Evolutionary conservation across 2,329 filamentous ascomycete genomes (phyloP).

Genomic region (Lasiodiplodia sp.): DNA sequence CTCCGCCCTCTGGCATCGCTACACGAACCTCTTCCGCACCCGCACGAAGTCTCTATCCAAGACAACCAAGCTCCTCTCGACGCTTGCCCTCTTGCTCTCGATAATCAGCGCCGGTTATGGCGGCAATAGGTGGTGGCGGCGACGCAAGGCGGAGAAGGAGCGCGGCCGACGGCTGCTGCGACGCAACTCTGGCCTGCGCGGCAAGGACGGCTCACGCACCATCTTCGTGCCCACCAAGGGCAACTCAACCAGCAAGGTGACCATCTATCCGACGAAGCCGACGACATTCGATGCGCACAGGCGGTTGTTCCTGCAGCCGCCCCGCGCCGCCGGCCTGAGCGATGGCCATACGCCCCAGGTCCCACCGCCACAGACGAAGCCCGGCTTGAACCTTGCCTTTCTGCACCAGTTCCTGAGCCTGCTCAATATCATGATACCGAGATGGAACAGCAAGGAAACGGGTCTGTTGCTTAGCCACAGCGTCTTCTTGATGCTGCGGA

Average conservation of each 20-base stretch:
- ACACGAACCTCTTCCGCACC: slow-evolving; percentile 56
- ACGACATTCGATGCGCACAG: slow-evolving; percentile 97
- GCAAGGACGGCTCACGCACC: slow-evolving; percentile 92
- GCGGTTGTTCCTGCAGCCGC: slow-evolving; percentile 89
- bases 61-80: slow-evolving; percentile 76
- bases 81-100: slow-evolving; percentile 75
- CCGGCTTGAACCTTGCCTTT: slow-evolving; percentile 93
- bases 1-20: slow-evolving; percentile 55
- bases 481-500: slow-evolving; percentile 87
- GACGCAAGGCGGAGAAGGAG: slow-evolving; percentile 77
- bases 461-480: slow-evolving; percentile 88
- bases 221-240: slow-evolving; percentile 91
- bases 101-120: slow-evolving; percentile 83
- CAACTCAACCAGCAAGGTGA: slow-evolving; percentile 85
- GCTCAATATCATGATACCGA: slow-evolving; percentile 95
- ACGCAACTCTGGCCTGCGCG: slow-evolving; percentile 89
- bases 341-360: slow-evolving; percentile 70
- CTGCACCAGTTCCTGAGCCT: slow-evolving; percentile 95
- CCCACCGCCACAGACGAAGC: slow-evolving; percentile 88
- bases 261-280: slow-evolving; percentile 86
- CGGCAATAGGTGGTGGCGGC: slow-evolving; percentile 78
- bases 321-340: slow-evolving; percentile 77
- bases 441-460: slow-evolving; percentile 95
- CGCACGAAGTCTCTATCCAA: slow-evolving; percentile 70
- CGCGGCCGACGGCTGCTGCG: slow-evolving; percentile 82